These are phyloP conservation scores for Phytophthora pluvialis DNA, from an alignment of 352 stramenopile genomes.

Conservation along the genomic window DNA sequence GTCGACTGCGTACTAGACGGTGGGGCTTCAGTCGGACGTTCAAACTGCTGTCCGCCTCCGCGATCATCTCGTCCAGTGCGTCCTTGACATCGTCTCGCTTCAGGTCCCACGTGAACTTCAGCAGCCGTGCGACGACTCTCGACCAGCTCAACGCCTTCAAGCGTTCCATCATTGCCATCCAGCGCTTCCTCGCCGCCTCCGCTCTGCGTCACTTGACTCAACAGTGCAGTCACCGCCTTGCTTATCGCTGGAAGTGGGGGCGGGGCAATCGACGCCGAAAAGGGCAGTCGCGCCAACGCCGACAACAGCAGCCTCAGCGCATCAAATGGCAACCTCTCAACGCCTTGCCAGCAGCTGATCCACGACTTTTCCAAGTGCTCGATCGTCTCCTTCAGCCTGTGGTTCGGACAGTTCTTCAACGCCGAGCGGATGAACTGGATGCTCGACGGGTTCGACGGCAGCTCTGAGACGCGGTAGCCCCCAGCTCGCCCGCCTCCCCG, in stretches of 20 bases:
- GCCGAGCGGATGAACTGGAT: slow-evolving; percentile 53
- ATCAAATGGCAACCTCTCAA: slow-evolving; percentile 39
- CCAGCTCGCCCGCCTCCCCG: not conserved
- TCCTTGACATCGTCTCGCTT: slow-evolving; percentile 59
- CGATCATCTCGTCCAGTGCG: slow-evolving; percentile 67
- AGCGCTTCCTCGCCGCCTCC: slow-evolving; percentile 20
- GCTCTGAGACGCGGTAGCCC: not conserved
- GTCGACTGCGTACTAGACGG: slow-evolving; percentile 46
- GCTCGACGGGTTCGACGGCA: slow-evolving; percentile 36
- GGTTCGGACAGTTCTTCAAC: slow-evolving; percentile 48
- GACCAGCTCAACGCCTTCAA: slow-evolving; percentile 53
- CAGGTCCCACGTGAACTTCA: slow-evolving; percentile 81
- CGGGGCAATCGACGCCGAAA: slow-evolving; percentile 39
- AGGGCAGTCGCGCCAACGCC: slow-evolving; percentile 55
- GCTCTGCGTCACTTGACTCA: slow-evolving; percentile 20
- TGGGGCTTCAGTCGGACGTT: slow-evolving; percentile 56
- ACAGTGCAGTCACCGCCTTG: slow-evolving; percentile 35
- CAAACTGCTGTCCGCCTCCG: slow-evolving; percentile 47
- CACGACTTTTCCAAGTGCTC: slow-evolving; percentile 44
- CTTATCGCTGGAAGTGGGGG: slow-evolving; percentile 45
- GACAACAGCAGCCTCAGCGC: slow-evolving; percentile 51
- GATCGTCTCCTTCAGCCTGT: slow-evolving; percentile 47
- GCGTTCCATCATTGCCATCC: slow-evolving; percentile 48
- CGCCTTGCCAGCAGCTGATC: slow-evolving; percentile 55
- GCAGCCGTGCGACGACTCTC: slow-evolving; percentile 44